Evolutionary conservation across 495 filamentous ascomycete species (phyloP).

Genomic region (Achaetomiella virescens): DNA sequence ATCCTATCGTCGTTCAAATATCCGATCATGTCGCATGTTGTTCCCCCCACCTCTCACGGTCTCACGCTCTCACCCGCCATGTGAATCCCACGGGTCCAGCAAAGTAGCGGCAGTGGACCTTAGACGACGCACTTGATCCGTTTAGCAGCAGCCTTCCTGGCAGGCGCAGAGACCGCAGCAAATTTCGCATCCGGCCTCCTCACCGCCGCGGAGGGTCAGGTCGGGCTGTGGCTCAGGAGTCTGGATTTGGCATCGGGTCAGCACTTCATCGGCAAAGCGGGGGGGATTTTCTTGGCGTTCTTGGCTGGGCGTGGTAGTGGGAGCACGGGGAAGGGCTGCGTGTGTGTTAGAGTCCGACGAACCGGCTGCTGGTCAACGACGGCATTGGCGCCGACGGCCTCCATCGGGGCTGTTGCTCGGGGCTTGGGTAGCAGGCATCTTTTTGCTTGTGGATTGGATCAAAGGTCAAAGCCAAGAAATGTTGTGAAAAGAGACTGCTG

Average conservation of each 20-base stretch:
- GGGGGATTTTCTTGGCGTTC: too few species aligned
- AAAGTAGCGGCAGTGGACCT: too few species aligned
- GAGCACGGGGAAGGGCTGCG: not conserved
- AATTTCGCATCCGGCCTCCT: not conserved
- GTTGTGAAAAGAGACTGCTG: not conserved
- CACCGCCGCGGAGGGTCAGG: not conserved
- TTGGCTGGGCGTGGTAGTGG: not conserved
- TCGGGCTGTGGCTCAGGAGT: not conserved
- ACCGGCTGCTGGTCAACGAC: not conserved
- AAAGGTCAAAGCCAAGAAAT: not conserved
- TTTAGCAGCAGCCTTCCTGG: not conserved
- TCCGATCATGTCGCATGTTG: too few species aligned
- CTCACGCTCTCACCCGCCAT: too few species aligned
- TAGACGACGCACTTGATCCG: too few species aligned
- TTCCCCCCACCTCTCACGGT: too few species aligned
- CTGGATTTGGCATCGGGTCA: too few species aligned
- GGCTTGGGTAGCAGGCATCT: not conserved
- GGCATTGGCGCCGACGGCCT: not conserved
- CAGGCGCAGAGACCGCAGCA: not conserved
- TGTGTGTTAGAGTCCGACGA: not conserved
- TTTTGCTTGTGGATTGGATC: not conserved
- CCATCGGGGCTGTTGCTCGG: not conserved
- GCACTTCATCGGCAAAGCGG: too few species aligned
- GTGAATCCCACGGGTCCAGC: too few species aligned
- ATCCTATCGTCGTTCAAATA: too few species aligned